Base-by-base conservation (phyloP, 164 flowering plant species). In the Akebia trifoliata region DNA sequence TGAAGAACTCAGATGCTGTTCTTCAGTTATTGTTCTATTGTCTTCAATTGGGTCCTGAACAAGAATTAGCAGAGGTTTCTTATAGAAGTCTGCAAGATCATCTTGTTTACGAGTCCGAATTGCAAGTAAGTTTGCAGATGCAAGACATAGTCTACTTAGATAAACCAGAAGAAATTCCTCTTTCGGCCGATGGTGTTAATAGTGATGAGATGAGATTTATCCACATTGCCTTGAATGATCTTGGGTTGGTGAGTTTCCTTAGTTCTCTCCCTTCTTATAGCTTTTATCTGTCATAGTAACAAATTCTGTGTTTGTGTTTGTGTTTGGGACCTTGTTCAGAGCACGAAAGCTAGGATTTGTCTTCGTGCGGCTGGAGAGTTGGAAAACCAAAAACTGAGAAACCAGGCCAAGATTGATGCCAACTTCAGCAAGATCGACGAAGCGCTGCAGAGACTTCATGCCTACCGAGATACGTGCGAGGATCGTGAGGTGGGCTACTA, bases 1-100 rank as follows among this genome's bases (percentile, higher is more conserved):
- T 82, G 38, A 75, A 62, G 17, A 90, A 87, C 68, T 69, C 92
- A 15, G 85, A 87, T 61, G 95, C 89, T 8, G 62, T 85, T 52
- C 70, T 90, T 57, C 97, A 90, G 54, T 21, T 85, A 4, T 37
- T 87, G 49, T 83, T 85, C 65, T 80, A 78, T 54, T 48, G 76
- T 61, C 63, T 70, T 46, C 95, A 85, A 69, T 46, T 77, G 51
- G 43, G 60, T 37, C 42, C 56, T 6, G 76, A 65, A 49, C 46
- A 47, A 32, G 81, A 76, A 49, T 17, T 39, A 24, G 18, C 37
- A 15, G 60, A 65, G 8, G 54, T 70, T 40, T 76, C 71, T 2
- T 10, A 25, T 0, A 68, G 38, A 49, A 81, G 85, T 71, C 57
- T 87, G 12, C 37, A 47, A 17, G 82, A 78, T 6, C 95, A 90